Percentiles rank a stretch among this genome's conserved stretches.
These are phyloP conservation scores for Spathaspora sp. DNA, from an alignment of 1,139 yeast genomes.

Conservation along the genomic window DNA sequence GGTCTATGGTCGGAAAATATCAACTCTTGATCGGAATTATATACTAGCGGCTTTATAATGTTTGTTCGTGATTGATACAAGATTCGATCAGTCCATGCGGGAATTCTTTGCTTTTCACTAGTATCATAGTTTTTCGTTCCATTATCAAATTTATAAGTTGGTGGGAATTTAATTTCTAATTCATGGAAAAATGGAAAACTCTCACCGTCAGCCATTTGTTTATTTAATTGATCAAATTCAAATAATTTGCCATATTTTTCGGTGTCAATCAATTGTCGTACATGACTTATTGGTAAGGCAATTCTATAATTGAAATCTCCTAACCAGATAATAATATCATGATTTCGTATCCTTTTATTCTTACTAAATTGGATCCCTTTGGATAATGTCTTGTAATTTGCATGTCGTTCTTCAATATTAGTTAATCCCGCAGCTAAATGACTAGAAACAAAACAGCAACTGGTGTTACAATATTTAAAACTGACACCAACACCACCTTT, in stretches of 20 bases:
- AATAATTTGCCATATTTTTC: slow-evolving; percentile 53
- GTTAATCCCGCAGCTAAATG: slow-evolving; percentile 90
- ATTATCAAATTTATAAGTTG: slow-evolving; percentile 91
- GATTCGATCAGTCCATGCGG: slow-evolving; percentile 95
- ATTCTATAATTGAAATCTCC: slow-evolving; percentile 95
- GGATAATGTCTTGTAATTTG: slow-evolving; percentile 70
- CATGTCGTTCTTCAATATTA: slow-evolving; percentile 77
- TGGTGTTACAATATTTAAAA: slow-evolving; percentile 70
- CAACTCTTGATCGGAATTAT: slow-evolving; percentile 60
- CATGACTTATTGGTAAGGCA: slow-evolving; percentile 71
- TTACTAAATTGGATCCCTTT: slow-evolving; percentile 55
- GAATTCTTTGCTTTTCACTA: slow-evolving; percentile 88
- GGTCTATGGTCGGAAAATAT: slow-evolving; percentile 92
- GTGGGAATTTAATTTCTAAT: slow-evolving; percentile 72
- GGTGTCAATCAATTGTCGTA: slow-evolving; percentile 53
- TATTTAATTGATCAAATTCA: slow-evolving; percentile 76
- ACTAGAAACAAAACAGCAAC: slow-evolving; percentile 78
- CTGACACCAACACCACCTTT: slow-evolving; percentile 93
- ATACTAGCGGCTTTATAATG: slow-evolving; percentile 60
- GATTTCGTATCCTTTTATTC: slow-evolving; percentile 58
- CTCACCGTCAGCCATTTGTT: slow-evolving; percentile 73
- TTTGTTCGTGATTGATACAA: slow-evolving; percentile 49
- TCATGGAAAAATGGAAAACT: slow-evolving; percentile 71
- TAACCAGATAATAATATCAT: slow-evolving; percentile 86
- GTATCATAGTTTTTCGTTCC: slow-evolving; percentile 77